Evolutionary conservation across 140 eudicot species (phyloP).

Genomic region (Cichorium intybus): DNA sequence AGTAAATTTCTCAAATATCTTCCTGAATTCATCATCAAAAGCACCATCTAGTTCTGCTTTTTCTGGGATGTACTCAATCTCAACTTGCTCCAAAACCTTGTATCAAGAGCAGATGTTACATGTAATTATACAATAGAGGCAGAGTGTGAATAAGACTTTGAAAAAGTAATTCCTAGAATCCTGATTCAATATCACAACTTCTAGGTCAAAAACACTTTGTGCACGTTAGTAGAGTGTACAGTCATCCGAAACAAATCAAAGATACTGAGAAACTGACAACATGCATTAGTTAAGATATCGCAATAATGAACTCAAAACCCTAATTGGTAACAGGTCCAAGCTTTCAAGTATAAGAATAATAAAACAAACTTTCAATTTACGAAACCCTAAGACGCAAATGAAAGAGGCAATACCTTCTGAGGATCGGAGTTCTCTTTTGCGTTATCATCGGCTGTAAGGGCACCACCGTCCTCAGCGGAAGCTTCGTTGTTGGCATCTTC

Average conservation of each 20-base stretch:
- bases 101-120: neutral
- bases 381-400: conserved; percentile 23
- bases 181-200: neutral
- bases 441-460: conserved; percentile 31
- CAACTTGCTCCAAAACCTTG: conserved; percentile 68
- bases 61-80: conserved; percentile 81
- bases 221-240: neutral
- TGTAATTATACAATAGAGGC: neutral
- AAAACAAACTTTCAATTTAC: neutral
- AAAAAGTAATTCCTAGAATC: neutral
- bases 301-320: conserved; percentile 1
- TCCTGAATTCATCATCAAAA: conserved; percentile 78
- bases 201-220: neutral
- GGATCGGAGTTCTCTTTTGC: conserved; percentile 66
- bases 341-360: neutral
- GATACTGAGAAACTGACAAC: neutral
- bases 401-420: conserved; percentile 40
- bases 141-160: neutral
- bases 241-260: neutral
- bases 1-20: conserved; percentile 79
- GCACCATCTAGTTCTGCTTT: conserved; percentile 68
- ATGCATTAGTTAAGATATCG: neutral
- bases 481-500: conserved; percentile 1
- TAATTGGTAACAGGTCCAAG: neutral
- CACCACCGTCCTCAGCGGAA: conserved; percentile 37